These are phyloP conservation scores for Cyclaneusma minus DNA, from an alignment of 2,329 filamentous ascomycete species.

Conservation along the genomic window DNA sequence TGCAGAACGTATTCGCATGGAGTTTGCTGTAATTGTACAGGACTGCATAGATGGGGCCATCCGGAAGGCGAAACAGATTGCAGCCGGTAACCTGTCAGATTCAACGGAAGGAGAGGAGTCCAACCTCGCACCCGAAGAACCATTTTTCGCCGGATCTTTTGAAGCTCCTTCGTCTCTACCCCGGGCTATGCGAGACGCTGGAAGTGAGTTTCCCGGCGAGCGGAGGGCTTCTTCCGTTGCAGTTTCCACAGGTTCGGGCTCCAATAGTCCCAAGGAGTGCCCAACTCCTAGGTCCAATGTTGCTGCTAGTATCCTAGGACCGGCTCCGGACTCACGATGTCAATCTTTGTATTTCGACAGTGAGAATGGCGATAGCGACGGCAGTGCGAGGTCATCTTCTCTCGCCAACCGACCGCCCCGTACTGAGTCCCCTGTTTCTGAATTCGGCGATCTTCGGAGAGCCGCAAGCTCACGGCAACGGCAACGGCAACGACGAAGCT, in stretches of 20 bases:
- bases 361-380: conserved; percentile 72
- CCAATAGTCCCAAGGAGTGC: conserved; percentile 80
- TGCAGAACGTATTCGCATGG: conserved; percentile 83
- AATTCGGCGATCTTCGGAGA: conserved; percentile 60
- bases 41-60: conserved; percentile 91
- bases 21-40: conserved; percentile 84
- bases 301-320: conserved; percentile 39
- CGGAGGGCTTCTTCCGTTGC: conserved; percentile 36
- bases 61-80: conserved; percentile 76
- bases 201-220: conserved; percentile 17
- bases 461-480: conserved; percentile 68
- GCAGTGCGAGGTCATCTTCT: conserved; percentile 70
- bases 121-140: conserved; percentile 33
- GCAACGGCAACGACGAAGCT: conserved; percentile 73
- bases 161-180: conserved; percentile 41
- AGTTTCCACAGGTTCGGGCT: conserved; percentile 64
- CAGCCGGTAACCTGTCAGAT: conserved; percentile 70
- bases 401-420: conserved; percentile 49
- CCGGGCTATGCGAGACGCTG: conserved; percentile 28
- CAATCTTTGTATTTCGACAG: conserved; percentile 71
- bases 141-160: conserved; percentile 36
- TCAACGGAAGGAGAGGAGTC: conserved; percentile 35
- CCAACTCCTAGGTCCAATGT: conserved; percentile 79
- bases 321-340: conserved; percentile 50
- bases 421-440: conserved; percentile 82